Evolutionary conservation across 1,139 yeast species (phyloP).

Genomic region (Suhomyces yuchorum): DNA sequence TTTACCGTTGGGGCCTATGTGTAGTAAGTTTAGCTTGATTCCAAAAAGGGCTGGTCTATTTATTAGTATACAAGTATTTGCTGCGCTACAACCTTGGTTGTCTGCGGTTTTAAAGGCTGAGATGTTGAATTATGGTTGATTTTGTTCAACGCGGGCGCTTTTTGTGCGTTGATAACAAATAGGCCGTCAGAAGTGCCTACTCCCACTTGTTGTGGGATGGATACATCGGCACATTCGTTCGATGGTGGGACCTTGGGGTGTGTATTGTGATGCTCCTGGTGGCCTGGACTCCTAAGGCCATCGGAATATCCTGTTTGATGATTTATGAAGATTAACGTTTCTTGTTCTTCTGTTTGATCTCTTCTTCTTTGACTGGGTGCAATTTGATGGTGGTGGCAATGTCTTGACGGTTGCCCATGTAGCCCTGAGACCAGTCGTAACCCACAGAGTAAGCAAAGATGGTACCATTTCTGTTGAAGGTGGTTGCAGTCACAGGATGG

Average conservation of each 20-base stretch:
- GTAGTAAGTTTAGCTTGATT: too few species aligned
- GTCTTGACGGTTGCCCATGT: conserved; percentile 73
- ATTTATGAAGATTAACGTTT: conserved; percentile 1
- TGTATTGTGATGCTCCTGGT: background rate
- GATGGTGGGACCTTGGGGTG: background rate
- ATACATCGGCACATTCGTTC: background rate
- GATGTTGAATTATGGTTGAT: background rate
- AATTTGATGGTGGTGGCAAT: conserved; percentile 76
- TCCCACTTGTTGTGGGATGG: background rate
- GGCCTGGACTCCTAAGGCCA: background rate
- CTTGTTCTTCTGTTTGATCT: conserved; percentile 76
- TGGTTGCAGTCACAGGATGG: conserved; percentile 73
- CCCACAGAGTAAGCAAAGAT: conserved; percentile 91
- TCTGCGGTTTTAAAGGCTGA: too few species aligned
- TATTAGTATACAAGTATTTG: conserved; percentile 4
- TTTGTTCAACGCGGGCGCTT: background rate
- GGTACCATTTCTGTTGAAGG: conserved; percentile 80
- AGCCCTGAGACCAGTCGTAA: conserved; percentile 95
- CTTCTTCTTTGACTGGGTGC: conserved; percentile 85
- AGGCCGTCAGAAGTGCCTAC: too few species aligned
- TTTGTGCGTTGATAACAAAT: too few species aligned
- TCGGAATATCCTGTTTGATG: background rate
- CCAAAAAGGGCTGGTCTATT: background rate
- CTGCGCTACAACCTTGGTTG: background rate
- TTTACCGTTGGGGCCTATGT: too few species aligned